Conservation (phyloP, 176 grass and related monocot genomes). For the sorghum (Sorghum bicolor) region DNA sequence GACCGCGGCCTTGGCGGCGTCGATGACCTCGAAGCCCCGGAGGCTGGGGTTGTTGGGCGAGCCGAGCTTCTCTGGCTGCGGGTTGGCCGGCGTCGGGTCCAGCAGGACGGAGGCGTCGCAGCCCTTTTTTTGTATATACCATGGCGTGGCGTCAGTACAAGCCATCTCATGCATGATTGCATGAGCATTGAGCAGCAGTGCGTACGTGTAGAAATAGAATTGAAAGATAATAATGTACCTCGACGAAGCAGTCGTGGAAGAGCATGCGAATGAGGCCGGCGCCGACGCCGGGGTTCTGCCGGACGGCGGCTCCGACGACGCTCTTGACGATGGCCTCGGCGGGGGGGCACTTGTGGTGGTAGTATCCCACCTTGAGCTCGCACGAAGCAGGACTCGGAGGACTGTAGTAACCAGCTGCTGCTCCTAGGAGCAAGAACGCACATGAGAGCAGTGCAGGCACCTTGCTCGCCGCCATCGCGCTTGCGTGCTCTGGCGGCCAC, state of each 20-base stretch:
- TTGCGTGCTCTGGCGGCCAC: not conserved
- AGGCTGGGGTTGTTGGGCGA: constrained; percentile 50
- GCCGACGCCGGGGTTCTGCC: constrained; percentile 16
- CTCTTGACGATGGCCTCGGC: constrained; percentile 16
- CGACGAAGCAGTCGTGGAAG: constrained; percentile 64
- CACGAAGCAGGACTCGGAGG: not conserved
- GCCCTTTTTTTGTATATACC: not conserved
- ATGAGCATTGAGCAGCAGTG: too few species aligned
- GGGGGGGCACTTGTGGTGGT: not conserved
- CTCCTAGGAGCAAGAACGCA: not conserved
- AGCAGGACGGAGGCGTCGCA: constrained; percentile 29
- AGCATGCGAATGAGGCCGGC: constrained; percentile 59
- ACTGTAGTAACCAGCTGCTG: not conserved
- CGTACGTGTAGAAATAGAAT: too few species aligned
- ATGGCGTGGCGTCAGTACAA: too few species aligned
- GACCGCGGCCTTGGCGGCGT: constrained; percentile 45
- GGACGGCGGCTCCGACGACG: constrained; percentile 2
- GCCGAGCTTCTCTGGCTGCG: constrained; percentile 30
- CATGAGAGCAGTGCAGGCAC: not conserved
- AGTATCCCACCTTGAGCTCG: constrained; percentile 15
- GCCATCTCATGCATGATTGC: too few species aligned
- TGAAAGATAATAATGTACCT: not conserved
- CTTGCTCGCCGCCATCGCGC: not conserved
- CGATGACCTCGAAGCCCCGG: constrained; percentile 61
- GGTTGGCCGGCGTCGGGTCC: constrained; percentile 27